Conservation (phyloP, 495 filamentous ascomycete species). For the Acidomyces sp. region DNA sequence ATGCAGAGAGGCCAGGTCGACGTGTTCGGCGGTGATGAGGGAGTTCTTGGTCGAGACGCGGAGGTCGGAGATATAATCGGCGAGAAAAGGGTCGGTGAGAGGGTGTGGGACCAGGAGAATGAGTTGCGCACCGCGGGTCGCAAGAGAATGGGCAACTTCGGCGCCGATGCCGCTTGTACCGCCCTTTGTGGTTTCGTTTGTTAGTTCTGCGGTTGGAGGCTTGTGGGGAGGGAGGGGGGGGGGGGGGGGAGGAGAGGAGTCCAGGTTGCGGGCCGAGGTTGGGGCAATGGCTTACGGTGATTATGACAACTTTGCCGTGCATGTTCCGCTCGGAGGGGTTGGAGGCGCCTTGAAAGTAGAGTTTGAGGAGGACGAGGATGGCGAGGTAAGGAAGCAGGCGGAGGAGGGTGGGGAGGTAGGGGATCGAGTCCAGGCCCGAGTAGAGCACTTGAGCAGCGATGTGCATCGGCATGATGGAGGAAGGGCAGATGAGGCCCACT, state of each 20-base stretch:
- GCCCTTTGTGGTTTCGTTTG: conserved; percentile 54
- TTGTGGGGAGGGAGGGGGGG: neutral
- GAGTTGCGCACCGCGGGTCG: conserved; percentile 73
- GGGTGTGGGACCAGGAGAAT: conserved; percentile 76
- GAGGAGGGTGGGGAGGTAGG: conserved; percentile 46
- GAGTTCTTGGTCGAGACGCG: conserved; percentile 68
- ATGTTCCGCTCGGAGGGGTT: conserved; percentile 73
- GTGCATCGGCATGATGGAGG: conserved; percentile 59
- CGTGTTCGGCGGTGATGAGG: conserved; percentile 87
- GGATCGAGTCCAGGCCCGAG: conserved; percentile 56
- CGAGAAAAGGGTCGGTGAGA: conserved; percentile 70
- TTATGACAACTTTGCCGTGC: conserved; percentile 84
- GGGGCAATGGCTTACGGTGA: conserved; percentile 56
- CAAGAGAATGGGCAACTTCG: conserved; percentile 56
- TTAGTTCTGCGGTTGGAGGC: conserved; percentile 16
- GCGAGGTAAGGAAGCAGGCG: conserved; percentile 46
- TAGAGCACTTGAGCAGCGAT: conserved; percentile 47
- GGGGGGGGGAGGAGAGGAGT: too few relatives aligned
- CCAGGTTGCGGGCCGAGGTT: too few relatives aligned
- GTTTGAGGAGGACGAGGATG: conserved; percentile 55
- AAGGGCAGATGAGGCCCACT: neutral
- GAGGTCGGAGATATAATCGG: conserved; percentile 83
- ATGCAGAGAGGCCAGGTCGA: conserved; percentile 74
- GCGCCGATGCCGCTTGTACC: conserved; percentile 91
- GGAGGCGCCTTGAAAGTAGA: conserved; percentile 59